phyloP scores from a whole-genome alignment of 441 rosid species.

The Dalechampia spathulata region DNA sequence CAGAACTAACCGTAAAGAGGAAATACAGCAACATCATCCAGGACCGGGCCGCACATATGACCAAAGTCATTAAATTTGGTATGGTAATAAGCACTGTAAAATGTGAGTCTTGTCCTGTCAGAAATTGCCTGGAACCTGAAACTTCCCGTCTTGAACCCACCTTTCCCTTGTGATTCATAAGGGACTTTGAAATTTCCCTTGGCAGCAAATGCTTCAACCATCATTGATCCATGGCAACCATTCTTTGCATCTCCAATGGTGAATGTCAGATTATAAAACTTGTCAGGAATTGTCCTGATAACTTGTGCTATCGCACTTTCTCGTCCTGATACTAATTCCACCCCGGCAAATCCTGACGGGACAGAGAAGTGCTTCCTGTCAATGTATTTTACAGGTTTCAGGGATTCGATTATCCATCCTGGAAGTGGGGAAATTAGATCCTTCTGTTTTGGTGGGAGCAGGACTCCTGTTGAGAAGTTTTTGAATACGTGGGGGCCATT shows the following conservation, averaged over 20 bases:
- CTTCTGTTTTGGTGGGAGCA: conserved; percentile 56
- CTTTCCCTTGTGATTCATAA: conserved; percentile 54
- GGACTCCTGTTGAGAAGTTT: conserved; percentile 69
- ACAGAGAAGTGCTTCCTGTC: conserved; percentile 69
- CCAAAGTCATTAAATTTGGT: conserved; percentile 67
- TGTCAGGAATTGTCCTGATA: conserved; percentile 52
- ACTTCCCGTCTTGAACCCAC: conserved; percentile 40
- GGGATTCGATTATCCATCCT: conserved; percentile 84
- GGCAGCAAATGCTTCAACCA: conserved; percentile 79
- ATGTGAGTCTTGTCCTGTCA: conserved; percentile 63
- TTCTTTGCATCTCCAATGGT: conserved; percentile 68
- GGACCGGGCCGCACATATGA: conserved; percentile 82
- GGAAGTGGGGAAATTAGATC: conserved; percentile 78
- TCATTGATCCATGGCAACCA: conserved; percentile 76
- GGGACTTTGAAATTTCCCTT: conserved; percentile 55
- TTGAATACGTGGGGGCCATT: conserved; percentile 80
- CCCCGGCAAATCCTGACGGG: conserved; percentile 59
- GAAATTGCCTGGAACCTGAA: conserved; percentile 69
- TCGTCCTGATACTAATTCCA: conserved; percentile 75
- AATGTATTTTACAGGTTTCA: conserved; percentile 66
- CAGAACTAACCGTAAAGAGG: not conserved
- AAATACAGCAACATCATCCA: conserved; percentile 62
- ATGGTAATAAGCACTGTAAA: conserved; percentile 77
- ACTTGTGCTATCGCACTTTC: conserved; percentile 85
- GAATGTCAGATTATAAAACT: conserved; percentile 45